phyloP scores from a whole-genome alignment of 1,284 basidiomycete species.

The Athelia psychrophila region DNA sequence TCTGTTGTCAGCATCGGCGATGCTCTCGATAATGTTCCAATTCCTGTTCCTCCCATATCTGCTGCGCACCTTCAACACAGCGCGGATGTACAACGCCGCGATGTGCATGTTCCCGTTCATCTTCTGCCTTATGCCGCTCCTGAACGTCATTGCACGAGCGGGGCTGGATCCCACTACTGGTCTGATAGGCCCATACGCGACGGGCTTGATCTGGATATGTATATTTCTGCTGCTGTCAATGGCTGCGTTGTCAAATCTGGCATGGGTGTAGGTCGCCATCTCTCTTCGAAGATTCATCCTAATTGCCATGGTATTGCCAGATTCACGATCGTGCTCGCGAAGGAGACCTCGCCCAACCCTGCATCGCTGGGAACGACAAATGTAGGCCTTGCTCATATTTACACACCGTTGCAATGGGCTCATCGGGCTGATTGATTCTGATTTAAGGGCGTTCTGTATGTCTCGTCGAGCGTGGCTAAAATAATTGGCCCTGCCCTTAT shows the following conservation, averaged over 20 bases:
- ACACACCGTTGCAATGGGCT: no score
- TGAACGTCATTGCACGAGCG: constrained; percentile 38
- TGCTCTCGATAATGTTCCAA: no score
- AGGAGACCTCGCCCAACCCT: constrained; percentile 49
- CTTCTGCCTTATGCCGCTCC: constrained; percentile 39
- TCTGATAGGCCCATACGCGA: constrained; percentile 14
- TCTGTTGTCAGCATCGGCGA: no score
- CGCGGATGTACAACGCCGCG: constrained; percentile 43
- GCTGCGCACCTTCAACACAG: constrained; percentile 38
- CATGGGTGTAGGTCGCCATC: no score
- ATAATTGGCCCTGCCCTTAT: no score
- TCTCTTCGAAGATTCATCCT: not conserved
- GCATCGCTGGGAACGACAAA: constrained; percentile 57
- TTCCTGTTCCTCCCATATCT: constrained; percentile 39
- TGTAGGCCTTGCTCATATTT: no score
- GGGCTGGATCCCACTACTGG: constrained; percentile 23
- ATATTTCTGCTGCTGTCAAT: constrained; percentile 36
- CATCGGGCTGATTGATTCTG: no score
- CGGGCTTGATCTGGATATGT: constrained; percentile 37
- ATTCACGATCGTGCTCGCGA: constrained; percentile 59
- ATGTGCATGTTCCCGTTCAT: constrained; percentile 46
- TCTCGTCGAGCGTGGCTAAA: no score
- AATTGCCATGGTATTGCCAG: constrained; percentile 25
- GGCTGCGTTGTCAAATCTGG: constrained; percentile 11
- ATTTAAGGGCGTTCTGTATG: no score